These are phyloP conservation scores for Agrostemma githago DNA, from an alignment of 148 eudicot genomes.

Conservation along the genomic window DNA sequence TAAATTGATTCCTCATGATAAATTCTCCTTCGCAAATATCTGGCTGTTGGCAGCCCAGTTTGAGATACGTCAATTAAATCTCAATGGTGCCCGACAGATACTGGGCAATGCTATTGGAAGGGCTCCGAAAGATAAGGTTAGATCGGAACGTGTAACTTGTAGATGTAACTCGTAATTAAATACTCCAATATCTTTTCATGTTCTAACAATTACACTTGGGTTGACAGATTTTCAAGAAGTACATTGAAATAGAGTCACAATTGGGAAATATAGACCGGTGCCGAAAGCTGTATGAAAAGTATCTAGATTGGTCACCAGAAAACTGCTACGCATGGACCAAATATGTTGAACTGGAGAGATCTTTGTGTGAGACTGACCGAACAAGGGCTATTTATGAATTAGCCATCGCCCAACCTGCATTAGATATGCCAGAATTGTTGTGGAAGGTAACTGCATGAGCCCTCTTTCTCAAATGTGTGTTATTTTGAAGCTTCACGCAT, in stretches of 20 bases:
- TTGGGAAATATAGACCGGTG: slow-evolving; percentile 88
- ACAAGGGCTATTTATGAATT: too few relatives aligned
- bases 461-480: not conserved
- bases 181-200: not conserved
- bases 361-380: too few relatives aligned
- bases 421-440: slow-evolving; percentile 87
- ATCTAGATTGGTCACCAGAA: slow-evolving; percentile 91
- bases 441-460: slow-evolving; percentile 66
- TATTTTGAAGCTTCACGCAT: not conserved
- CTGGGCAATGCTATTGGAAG: slow-evolving; percentile 91
- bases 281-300: slow-evolving; percentile 79
- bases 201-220: slow-evolving; percentile 17
- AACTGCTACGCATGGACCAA: slow-evolving; percentile 94
- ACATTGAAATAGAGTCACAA: slow-evolving; percentile 84
- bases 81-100: slow-evolving; percentile 65
- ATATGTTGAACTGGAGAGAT: slow-evolving; percentile 80
- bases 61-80: slow-evolving; percentile 76
- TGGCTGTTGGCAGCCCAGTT: slow-evolving; percentile 95
- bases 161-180: slow-evolving; percentile 6
- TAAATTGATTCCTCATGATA: slow-evolving; percentile 46
- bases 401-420: slow-evolving; percentile 83
- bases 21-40: slow-evolving; percentile 88
- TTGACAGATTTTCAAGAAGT: slow-evolving; percentile 79
- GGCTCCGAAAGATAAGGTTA: slow-evolving; percentile 94
- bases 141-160: not conserved